A percentile compares a stretch with the other conserved stretches of the same genome.
phyloP scores from a whole-genome alignment of 2,329 filamentous ascomycete genomes.

The Fusarium kyushuense region DNA sequence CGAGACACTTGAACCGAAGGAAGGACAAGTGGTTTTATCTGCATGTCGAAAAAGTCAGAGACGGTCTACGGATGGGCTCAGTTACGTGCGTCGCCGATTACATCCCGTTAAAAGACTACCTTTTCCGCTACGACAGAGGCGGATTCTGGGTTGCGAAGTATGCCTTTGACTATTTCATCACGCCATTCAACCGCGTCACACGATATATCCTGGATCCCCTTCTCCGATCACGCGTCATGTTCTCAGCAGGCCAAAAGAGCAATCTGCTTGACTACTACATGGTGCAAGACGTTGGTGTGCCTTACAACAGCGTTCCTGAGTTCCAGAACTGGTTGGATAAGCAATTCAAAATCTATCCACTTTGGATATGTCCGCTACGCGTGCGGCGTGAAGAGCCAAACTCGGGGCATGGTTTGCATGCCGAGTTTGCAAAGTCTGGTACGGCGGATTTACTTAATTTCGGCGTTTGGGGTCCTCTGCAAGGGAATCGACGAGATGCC shows the following conservation, averaged over 20 bases:
- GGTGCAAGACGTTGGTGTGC: conserved; percentile 72
- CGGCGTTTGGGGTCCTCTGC: conserved; percentile 70
- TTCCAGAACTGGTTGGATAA: conserved; percentile 63
- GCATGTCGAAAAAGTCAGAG: conserved; percentile 65
- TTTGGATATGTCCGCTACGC: conserved; percentile 68
- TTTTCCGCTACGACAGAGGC: conserved; percentile 78
- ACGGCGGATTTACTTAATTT: conserved; percentile 67
- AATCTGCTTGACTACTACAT: conserved; percentile 71
- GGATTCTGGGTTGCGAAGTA: conserved; percentile 75
- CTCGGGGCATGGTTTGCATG: conserved; percentile 61
- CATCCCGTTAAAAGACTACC: conserved; percentile 73
- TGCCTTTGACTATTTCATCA: conserved; percentile 73
- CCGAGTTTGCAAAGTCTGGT: conserved; percentile 57
- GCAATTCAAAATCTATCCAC: conserved; percentile 62
- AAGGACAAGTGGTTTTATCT: conserved; percentile 81
- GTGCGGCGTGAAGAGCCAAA: conserved; percentile 57
- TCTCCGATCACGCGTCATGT: conserved; percentile 73
- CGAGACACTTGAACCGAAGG: conserved; percentile 65
- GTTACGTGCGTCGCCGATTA: conserved; percentile 59
- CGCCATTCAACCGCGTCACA: conserved; percentile 73
- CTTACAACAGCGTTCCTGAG: conserved; percentile 56
- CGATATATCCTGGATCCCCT: conserved; percentile 71
- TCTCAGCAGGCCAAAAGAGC: conserved; percentile 72
- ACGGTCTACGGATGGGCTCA: conserved; percentile 41
- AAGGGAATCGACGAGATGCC: conserved; percentile 58